Percentiles rank a stretch among this genome's conserved stretches.
Evolutionary conservation across 148 eudicot species (phyloP).

Genomic region (Silene latifolia): DNA sequence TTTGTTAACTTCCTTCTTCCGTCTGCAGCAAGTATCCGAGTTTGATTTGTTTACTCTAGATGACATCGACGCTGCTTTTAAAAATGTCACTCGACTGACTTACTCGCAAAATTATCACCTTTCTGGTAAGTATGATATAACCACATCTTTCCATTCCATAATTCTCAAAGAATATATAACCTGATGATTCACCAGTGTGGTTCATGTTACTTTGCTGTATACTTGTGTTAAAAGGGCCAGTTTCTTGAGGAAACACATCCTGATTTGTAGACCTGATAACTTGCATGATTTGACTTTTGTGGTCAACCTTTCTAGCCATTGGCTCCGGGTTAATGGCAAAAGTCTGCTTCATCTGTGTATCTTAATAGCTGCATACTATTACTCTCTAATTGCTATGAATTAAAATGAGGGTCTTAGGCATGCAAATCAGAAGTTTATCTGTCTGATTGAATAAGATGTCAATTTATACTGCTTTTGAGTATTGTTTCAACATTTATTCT

Average conservation of each 20-base stretch:
- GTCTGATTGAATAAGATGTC: background rate
- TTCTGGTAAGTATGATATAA: conserved; percentile 49
- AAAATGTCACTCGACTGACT: conserved; percentile 72
- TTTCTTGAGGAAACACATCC: conserved; percentile 9
- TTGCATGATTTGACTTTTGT: background rate
- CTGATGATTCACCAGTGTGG: background rate
- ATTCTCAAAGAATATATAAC: background rate
- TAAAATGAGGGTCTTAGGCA: background rate
- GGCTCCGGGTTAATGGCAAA: background rate
- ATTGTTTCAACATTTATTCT: background rate
- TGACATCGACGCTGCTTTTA: conserved; percentile 90
- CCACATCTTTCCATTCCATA: background rate
- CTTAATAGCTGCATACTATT: conserved; percentile 3
- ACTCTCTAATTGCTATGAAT: background rate
- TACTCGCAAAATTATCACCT: conserved; percentile 89
- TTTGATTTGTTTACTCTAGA: conserved; percentile 93
- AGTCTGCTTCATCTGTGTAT: conserved; percentile 6
- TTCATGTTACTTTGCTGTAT: background rate
- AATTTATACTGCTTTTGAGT: conserved; percentile 8
- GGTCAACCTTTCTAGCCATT: background rate
- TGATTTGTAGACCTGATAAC: background rate
- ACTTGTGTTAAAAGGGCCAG: background rate
- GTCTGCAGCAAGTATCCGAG: conserved; percentile 93
- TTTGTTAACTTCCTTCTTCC: conserved; percentile 18
- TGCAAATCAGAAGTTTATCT: conserved; percentile 1